Evolutionary conservation across 2,329 filamentous ascomycete genomes (phyloP).

Genomic region (Coccinonectria pachysandricola): DNA sequence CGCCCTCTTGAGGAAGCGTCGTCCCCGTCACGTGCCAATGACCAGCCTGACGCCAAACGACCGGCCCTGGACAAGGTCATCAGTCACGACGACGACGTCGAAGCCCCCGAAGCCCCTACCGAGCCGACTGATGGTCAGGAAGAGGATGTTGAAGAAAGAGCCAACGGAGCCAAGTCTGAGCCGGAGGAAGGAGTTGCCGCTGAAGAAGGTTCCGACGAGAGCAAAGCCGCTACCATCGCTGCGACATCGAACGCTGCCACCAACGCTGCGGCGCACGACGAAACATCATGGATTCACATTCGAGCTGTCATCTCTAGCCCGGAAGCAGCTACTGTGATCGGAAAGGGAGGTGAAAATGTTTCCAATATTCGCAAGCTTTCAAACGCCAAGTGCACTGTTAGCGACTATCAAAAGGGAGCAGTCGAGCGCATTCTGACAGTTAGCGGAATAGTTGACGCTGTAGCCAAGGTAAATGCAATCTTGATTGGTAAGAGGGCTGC

Average conservation of each 20-base stretch:
- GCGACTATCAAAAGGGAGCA: conserved; percentile 93
- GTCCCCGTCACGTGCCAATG: conserved; percentile 80
- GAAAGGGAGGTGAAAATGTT: conserved; percentile 97
- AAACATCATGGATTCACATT: conserved; percentile 94
- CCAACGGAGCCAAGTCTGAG: conserved; percentile 38
- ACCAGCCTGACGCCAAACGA: conserved; percentile 95
- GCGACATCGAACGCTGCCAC: conserved; percentile 28
- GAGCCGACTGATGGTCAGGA: conserved; percentile 31
- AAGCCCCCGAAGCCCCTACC: conserved; percentile 28
- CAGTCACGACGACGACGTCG: conserved; percentile 52
- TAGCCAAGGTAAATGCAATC: conserved; percentile 67
- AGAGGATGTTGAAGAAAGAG: conserved; percentile 38
- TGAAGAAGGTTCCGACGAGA: conserved; percentile 27
- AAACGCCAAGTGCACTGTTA: conserved; percentile 96
- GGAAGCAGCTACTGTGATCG: conserved; percentile 94
- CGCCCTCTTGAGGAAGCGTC: conserved; percentile 95
- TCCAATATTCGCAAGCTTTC: conserved; percentile 92
- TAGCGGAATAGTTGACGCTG: conserved; percentile 90
- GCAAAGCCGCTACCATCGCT: conserved; percentile 28
- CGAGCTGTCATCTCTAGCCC: conserved; percentile 94
- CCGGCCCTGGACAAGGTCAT: conserved; percentile 88
- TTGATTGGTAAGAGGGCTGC: conserved; percentile 1
- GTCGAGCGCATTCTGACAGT: conserved; percentile 97
- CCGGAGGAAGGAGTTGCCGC: conserved; percentile 14
- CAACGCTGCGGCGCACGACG: conserved; percentile 60